These are phyloP conservation scores for Dalbergia cultrata DNA, from an alignment of 306 rosid genomes.

Conservation along the genomic window DNA sequence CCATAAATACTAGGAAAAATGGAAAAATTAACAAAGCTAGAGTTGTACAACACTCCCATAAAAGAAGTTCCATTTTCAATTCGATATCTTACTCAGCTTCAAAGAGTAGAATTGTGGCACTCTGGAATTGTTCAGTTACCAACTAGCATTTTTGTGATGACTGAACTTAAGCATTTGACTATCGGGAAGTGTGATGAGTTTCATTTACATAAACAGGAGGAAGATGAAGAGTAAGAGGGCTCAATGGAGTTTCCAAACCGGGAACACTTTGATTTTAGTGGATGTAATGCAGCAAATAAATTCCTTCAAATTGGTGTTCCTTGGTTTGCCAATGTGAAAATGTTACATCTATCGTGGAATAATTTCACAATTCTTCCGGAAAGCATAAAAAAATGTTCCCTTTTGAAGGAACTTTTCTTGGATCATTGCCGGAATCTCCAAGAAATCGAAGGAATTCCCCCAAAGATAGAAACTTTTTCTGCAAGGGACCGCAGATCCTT, in stretches of 20 bases:
- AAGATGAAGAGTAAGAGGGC: neutral
- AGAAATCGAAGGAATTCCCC: neutral
- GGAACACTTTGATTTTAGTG: neutral
- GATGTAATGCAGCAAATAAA: neutral
- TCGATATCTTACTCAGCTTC: neutral
- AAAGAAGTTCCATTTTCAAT: neutral
- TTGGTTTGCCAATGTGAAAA: neutral
- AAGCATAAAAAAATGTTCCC: neutral
- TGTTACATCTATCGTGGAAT: neutral
- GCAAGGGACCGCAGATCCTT: neutral
- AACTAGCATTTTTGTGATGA: neutral
- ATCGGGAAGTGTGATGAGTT: neutral
- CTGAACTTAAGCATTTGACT: neutral
- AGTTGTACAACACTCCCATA: neutral
- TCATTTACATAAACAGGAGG: neutral
- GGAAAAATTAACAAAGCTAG: neutral
- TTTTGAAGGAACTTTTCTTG: neutral
- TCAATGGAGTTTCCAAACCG: neutral
- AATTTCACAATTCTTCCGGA: neutral
- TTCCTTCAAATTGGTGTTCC: neutral
- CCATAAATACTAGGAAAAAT: neutral
- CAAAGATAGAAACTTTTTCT: neutral
- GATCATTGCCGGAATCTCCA: neutral
- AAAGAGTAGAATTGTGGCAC: neutral
- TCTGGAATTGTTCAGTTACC: neutral